Evolutionary conservation across 257 asterid genomes (phyloP), one percentile per base, ranked within the genome.

Genomic region (Verbascum thapsus): DNA sequence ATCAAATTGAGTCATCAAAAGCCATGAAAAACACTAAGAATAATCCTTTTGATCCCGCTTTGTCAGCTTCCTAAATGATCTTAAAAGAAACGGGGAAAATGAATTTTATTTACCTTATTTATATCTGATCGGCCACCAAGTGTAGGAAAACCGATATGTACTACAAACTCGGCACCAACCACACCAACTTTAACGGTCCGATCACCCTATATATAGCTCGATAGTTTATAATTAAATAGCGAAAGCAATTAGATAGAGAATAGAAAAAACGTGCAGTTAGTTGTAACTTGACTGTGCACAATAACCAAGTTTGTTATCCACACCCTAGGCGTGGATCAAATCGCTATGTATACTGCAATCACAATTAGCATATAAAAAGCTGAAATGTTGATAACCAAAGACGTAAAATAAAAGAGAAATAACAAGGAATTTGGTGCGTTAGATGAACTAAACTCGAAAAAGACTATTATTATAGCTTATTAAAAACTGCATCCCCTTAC

Each of bases 251-350:
- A 50, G 41, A 32, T 18, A 12, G 16, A 34, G 61, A 19, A n/a
- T 7, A 15, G 56, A 19, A 4, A 18, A 58, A 22, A 8, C 19
- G n/a, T n/a, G n/a, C n/a, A n/a, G n/a, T 41, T 8, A 61, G 50
- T 12, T 38, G 11, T 10, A 54, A 74, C 70, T 75, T 76, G 64
- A 96, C 96, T 90, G 96, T 13, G 98, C 96, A 75, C 97, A 92
- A 65, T 92, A 92, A 44, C 99, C 99, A 3, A 92, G 97, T 84
- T 80, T 81, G 83, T 54, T 77, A 72, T 92, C 98, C 53, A 92
- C 81, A 16, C 98, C 98, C 98, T 97, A 92, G 15, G 91, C 98
- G 52, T 92, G 99, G 77, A 92, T 85, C 88, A 92, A 73, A 74
- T 91, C 98, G n/a, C 88, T 91, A 97, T 91, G 83, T 59, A 23